These are phyloP conservation scores for Aureobasidium sp. DNA, from an alignment of 2,329 filamentous ascomycete genomes.

Conservation along the genomic window DNA sequence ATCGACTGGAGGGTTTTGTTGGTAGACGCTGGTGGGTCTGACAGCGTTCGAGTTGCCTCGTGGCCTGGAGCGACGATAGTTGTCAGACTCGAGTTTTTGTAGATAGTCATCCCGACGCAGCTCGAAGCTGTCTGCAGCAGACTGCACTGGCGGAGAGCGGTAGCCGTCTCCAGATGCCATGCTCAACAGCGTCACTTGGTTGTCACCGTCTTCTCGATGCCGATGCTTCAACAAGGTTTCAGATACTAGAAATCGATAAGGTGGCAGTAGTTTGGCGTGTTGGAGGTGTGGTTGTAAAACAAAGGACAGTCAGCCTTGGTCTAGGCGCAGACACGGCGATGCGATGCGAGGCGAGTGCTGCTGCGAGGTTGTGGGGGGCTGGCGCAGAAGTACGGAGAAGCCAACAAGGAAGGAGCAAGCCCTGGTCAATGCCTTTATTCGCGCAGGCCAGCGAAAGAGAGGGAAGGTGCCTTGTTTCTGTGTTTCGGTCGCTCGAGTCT, in stretches of 20 bases:
- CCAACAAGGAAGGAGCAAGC: background rate
- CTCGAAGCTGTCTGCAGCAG: constrained; percentile 5
- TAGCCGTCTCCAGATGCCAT: constrained; percentile 7
- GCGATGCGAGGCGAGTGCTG: background rate
- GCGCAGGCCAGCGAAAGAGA: background rate
- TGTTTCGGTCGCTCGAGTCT: background rate
- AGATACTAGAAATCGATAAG: background rate
- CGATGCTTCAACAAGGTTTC: background rate
- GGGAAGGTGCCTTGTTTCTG: background rate
- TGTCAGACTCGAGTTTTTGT: background rate
- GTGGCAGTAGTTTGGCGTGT: background rate
- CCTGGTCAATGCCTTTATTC: background rate
- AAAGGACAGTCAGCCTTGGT: background rate
- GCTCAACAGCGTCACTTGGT: background rate
- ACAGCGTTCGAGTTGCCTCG: background rate
- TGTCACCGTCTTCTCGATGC: background rate
- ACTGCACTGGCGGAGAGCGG: background rate
- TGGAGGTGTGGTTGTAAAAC: background rate
- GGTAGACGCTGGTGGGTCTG: background rate
- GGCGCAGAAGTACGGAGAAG: background rate
- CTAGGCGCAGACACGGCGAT: background rate
- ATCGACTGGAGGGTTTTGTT: constrained; percentile 40
- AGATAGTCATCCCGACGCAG: background rate
- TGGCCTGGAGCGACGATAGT: background rate
- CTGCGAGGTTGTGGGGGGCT: background rate